Percentiles rank a stretch among this genome's conserved stretches.
Conservation (phyloP, 805 yeast species). For the Nakazawaea peltata region DNA sequence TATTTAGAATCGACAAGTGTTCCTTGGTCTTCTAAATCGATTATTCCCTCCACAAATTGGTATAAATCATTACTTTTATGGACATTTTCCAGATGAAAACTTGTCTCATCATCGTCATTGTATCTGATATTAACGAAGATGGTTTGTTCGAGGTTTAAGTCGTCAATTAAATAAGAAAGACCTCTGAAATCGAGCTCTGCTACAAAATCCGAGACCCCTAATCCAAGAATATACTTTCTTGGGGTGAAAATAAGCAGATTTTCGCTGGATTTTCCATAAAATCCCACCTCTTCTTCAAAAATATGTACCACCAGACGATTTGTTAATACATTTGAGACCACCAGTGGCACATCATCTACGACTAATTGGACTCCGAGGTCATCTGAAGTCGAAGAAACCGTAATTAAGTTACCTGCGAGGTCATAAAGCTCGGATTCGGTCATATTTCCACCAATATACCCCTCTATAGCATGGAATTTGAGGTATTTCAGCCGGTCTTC, state of each 20-base stretch:
- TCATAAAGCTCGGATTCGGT: background rate
- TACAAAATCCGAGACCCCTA: constrained; percentile 55
- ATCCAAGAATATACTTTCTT: constrained; percentile 49
- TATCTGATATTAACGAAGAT: constrained; percentile 41
- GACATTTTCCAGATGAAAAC: constrained; percentile 14
- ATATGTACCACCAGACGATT: constrained; percentile 43
- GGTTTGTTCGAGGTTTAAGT: constrained; percentile 43
- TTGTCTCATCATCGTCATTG: constrained; percentile 25
- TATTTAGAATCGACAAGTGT: constrained; percentile 44
- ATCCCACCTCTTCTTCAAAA: constrained; percentile 25
- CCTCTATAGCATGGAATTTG: background rate
- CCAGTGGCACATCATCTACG: background rate
- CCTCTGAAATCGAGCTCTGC: constrained; percentile 60
- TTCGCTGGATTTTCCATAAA: too few species aligned
- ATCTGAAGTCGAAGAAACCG: background rate
- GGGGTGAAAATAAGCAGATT: constrained; percentile 34
- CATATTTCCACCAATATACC: constrained; percentile 1
- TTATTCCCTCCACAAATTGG: constrained; percentile 48
- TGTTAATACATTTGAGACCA: constrained; percentile 30
- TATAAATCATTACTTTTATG: constrained; percentile 40
- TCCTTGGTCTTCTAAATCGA: constrained; percentile 25
- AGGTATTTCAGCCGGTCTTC: background rate
- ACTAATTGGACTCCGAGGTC: background rate
- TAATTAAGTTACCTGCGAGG: background rate
- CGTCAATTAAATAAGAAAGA: constrained; percentile 48